Evolutionary conservation across 176 grass and related monocot species (phyloP).

Genomic region (Saccharum spontaneum): DNA sequence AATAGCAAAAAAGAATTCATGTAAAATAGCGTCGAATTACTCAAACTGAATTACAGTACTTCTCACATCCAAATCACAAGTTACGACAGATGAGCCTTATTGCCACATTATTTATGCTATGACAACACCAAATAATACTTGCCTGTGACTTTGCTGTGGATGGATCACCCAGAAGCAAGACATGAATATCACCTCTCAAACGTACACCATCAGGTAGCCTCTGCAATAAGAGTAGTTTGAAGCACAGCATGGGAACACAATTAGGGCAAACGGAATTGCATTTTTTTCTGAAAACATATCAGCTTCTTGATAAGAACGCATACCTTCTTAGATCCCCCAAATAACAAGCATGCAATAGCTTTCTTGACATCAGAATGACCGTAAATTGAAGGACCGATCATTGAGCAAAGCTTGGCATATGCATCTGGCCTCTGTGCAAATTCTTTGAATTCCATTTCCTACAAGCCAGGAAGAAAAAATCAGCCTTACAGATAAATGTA

Average conservation of each 20-base stretch:
- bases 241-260: neutral
- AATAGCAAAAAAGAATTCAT: neutral
- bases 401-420: conserved; percentile 77
- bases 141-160: conserved; percentile 99
- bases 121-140: conserved; percentile 8
- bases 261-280: neutral
- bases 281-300: neutral
- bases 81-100: neutral
- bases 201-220: conserved; percentile 84
- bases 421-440: conserved; percentile 94
- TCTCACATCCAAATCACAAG: neutral
- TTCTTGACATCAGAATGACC: conserved; percentile 92
- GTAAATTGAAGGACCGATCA: conserved; percentile 94
- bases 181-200: conserved; percentile 94
- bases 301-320: neutral
- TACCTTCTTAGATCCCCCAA: conserved; percentile 94
- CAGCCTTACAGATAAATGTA: neutral
- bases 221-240: conserved; percentile 40
- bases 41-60: neutral
- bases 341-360: conserved; percentile 88
- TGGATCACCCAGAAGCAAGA: conserved; percentile 94
- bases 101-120: neutral
- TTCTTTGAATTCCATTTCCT: conserved; percentile 98
- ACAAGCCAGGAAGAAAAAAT: neutral
- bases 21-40: neutral